Percentiles rank a stretch among this genome's conserved stretches.
Conservation (phyloP, 2,329 filamentous ascomycete species). For the Microcyclospora tardicrescens region DNA sequence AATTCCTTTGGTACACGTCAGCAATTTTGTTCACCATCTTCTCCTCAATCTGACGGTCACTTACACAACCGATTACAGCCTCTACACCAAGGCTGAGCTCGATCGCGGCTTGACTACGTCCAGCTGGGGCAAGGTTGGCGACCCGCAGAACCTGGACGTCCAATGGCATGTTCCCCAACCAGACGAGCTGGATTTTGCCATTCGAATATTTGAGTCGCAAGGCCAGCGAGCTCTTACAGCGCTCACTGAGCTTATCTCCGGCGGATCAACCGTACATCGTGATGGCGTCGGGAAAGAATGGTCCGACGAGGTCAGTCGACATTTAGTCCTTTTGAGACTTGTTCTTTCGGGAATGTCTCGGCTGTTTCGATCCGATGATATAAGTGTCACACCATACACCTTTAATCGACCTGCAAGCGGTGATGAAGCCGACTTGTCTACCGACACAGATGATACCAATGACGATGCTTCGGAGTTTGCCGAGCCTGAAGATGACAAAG, state of each 20-base stretch:
- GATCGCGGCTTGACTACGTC: constrained; percentile 57
- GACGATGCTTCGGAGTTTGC: constrained; percentile 43
- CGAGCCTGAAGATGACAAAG: constrained; percentile 64
- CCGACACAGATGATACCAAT: constrained; percentile 27
- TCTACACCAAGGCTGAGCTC: constrained; percentile 71
- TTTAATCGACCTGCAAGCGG: constrained; percentile 17
- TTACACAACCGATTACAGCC: constrained; percentile 76
- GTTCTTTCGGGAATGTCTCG: constrained; percentile 81
- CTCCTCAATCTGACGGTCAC: constrained; percentile 88
- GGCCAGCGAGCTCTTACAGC: constrained; percentile 62
- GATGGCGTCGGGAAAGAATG: constrained; percentile 96
- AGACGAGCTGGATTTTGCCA: constrained; percentile 75
- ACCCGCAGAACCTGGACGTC: constrained; percentile 65
- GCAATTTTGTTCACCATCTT: constrained; percentile 94
- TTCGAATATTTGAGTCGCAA: constrained; percentile 78
- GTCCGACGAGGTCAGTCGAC: constrained; percentile 90
- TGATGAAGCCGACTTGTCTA: constrained; percentile 15
- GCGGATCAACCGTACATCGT: constrained; percentile 68
- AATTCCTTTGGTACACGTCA: constrained; percentile 87
- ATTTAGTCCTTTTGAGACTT: constrained; percentile 77
- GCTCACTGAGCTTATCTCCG: constrained; percentile 66
- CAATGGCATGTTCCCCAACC: constrained; percentile 79
- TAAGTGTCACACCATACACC: constrained; percentile 23
- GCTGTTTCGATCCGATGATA: constrained; percentile 61
- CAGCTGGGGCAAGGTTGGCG: constrained; percentile 73